A percentile compares a stretch with the other conserved stretches of the same genome.
phyloP scores from a whole-genome alignment of 345 rosid genomes.

The Orychophragmus violaceus region DNA sequence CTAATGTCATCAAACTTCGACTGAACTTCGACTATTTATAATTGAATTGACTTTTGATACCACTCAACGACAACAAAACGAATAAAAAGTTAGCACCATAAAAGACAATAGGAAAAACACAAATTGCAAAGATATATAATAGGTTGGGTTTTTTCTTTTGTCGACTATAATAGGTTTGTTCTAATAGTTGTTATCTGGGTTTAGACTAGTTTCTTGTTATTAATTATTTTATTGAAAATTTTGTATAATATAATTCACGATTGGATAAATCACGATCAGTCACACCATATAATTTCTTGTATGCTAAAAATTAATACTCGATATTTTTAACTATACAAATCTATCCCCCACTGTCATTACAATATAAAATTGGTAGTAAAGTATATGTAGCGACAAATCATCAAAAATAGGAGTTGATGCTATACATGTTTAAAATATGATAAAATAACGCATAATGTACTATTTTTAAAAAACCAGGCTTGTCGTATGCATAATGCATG shows the following conservation, averaged over 20 bases:
- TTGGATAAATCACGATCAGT: background rate
- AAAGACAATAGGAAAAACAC: slow-evolving; percentile 16
- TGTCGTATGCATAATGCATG: no score
- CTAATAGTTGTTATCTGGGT: slow-evolving; percentile 9
- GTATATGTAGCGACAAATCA: no score
- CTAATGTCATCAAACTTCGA: slow-evolving; percentile 16
- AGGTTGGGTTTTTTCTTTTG: no score
- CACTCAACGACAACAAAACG: slow-evolving; percentile 21
- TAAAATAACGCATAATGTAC: no score
- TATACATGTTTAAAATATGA: no score
- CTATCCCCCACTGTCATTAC: no score
- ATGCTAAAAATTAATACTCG: background rate
- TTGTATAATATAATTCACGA: background rate
- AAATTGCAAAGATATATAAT: background rate
- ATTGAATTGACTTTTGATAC: slow-evolving; percentile 31
- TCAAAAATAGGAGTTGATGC: no score
- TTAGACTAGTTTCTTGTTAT: background rate
- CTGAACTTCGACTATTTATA: slow-evolving; percentile 16
- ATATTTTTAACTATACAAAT: background rate
- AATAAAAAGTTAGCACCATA: slow-evolving; percentile 4
- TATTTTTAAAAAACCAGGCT: no score
- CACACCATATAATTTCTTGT: background rate
- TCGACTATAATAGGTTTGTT: no score
- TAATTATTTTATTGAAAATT: background rate
- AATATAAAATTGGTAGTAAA: no score